Evolutionary conservation across 352 stramenopile species (phyloP).

Genomic region (Pythium guiyangense): DNA sequence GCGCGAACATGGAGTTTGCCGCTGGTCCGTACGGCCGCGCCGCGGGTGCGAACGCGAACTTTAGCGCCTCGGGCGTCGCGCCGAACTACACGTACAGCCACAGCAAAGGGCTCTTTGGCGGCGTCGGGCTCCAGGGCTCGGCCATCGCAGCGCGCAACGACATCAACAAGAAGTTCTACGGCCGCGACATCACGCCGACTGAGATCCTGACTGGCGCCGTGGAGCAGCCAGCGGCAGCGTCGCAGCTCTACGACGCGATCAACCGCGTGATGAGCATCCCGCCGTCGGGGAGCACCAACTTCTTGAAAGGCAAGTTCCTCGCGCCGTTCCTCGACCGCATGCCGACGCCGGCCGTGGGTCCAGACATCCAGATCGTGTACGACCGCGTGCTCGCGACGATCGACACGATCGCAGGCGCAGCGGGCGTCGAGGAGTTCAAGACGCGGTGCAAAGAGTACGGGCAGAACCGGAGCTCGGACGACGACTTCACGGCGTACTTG

Average conservation of each 20-base stretch:
- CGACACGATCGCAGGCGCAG: constrained; percentile 42
- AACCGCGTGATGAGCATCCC: constrained; percentile 73
- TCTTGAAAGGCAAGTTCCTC: constrained; percentile 57
- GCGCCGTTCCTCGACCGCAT: constrained; percentile 71
- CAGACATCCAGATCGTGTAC: constrained; percentile 83
- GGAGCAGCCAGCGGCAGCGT: constrained; percentile 71
- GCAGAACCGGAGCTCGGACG: constrained; percentile 74
- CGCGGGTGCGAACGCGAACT: constrained; percentile 69
- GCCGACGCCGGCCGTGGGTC: constrained; percentile 58
- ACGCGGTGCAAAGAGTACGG: constrained; percentile 83
- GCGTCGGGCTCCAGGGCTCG: constrained; percentile 74
- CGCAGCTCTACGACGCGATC: constrained; percentile 78
- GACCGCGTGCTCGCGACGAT: constrained; percentile 78
- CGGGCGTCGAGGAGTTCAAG: constrained; percentile 80
- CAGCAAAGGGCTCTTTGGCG: constrained; percentile 85
- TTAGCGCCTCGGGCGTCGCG: constrained; percentile 66
- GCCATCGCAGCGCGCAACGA: constrained; percentile 72
- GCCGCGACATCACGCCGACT: constrained; percentile 76
- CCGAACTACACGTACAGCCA: constrained; percentile 89
- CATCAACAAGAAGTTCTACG: constrained; percentile 89
- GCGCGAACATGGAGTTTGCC: constrained; percentile 80
- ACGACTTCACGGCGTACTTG: constrained; percentile 66
- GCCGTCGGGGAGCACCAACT: constrained; percentile 44
- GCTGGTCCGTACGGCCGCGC: constrained; percentile 76
- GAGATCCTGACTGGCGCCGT: constrained; percentile 83